A percentile compares a stretch with the other conserved stretches of the same genome.
Evolutionary conservation across 768 basidiomycete species (phyloP).

Genomic region (Cystobasidium tubakii): DNA sequence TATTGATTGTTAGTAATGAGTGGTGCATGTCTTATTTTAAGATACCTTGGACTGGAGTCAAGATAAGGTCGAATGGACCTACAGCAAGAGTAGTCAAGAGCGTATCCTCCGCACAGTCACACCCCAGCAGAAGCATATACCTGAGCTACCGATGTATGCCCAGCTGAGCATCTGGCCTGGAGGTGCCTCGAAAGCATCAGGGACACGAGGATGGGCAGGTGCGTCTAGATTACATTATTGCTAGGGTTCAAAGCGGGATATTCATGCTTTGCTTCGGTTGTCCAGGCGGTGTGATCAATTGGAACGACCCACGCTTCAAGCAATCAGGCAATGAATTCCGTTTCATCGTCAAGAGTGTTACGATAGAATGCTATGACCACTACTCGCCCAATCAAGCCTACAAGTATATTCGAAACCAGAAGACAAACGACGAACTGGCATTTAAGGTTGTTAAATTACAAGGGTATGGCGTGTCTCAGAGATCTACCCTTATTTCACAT

Average conservation of each 20-base stretch:
- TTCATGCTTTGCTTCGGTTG: too few species aligned
- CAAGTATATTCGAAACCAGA: slow-evolving; percentile 7
- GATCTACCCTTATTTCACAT: neutral
- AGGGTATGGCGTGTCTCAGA: slow-evolving; percentile 2
- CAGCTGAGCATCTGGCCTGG: slow-evolving; percentile 35
- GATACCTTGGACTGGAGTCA: slow-evolving; percentile 13
- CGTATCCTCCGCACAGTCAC: slow-evolving; percentile 14
- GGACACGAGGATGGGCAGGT: slow-evolving; percentile 28
- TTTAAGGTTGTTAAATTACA: slow-evolving; percentile 4
- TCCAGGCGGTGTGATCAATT: slow-evolving; percentile 24
- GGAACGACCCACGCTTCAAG: slow-evolving; percentile 4
- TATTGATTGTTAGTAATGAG: too few species aligned
- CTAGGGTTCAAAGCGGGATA: too few species aligned
- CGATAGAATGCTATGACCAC: slow-evolving; percentile 26
- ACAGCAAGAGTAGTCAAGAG: neutral
- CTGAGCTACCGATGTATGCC: slow-evolving; percentile 27
- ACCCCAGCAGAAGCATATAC: slow-evolving; percentile 21
- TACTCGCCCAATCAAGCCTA: neutral
- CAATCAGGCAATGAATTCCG: neutral
- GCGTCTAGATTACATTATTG: too few species aligned
- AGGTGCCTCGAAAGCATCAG: neutral
- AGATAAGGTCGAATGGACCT: slow-evolving; percentile 11
- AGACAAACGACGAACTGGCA: neutral
- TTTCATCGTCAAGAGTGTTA: slow-evolving; percentile 20
- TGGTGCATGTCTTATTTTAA: too few species aligned